Percentiles rank a stretch among this genome's conserved stretches.
These are phyloP conservation scores for Ceratocystis lukuohia DNA, from an alignment of 2,329 filamentous ascomycete species.

Conservation along the genomic window DNA sequence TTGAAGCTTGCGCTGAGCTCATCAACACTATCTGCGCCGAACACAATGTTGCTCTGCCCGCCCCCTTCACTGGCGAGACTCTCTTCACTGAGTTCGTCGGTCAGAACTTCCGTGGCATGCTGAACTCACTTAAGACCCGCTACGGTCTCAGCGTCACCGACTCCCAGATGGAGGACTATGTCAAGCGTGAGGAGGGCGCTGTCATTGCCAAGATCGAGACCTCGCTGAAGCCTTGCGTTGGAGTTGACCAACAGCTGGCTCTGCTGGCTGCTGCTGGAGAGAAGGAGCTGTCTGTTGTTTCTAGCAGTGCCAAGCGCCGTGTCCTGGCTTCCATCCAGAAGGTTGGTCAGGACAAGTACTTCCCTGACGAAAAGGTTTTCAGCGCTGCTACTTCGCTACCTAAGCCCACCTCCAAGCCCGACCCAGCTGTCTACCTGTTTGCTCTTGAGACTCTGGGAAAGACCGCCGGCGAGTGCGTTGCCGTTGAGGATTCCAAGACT, in stretches of 20 bases:
- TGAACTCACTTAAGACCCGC: conserved; percentile 59
- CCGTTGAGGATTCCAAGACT: conserved; percentile 80
- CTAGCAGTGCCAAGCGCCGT: conserved; percentile 63
- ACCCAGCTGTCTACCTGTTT: conserved; percentile 75
- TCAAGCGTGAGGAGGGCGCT: conserved; percentile 63
- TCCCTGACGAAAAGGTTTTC: conserved; percentile 61
- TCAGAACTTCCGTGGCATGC: conserved; percentile 90
- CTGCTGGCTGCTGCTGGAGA: conserved; percentile 45
- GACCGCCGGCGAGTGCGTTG: conserved; percentile 57
- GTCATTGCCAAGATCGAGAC: conserved; percentile 69
- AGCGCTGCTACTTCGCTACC: conserved; percentile 67
- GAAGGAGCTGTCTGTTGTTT: conserved; percentile 69
- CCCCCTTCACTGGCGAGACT: conserved; percentile 62
- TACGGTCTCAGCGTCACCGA: conserved; percentile 56
- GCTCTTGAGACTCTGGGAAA: conserved; percentile 62
- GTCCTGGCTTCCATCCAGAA: conserved; percentile 67
- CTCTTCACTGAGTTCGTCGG: conserved; percentile 82
- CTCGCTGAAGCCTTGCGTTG: conserved; percentile 53
- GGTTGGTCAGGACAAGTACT: conserved; percentile 68
- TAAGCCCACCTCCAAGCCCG: conserved; percentile 76
- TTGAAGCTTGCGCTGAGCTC: conserved; percentile 79
- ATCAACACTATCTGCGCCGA: conserved; percentile 71
- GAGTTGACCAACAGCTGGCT: conserved; percentile 54
- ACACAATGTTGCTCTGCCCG: conserved; percentile 38
- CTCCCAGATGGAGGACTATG: conserved; percentile 60